Base-by-base conservation (phyloP, 352 stramenopile species). In the Phytophthora capsici region DNA sequence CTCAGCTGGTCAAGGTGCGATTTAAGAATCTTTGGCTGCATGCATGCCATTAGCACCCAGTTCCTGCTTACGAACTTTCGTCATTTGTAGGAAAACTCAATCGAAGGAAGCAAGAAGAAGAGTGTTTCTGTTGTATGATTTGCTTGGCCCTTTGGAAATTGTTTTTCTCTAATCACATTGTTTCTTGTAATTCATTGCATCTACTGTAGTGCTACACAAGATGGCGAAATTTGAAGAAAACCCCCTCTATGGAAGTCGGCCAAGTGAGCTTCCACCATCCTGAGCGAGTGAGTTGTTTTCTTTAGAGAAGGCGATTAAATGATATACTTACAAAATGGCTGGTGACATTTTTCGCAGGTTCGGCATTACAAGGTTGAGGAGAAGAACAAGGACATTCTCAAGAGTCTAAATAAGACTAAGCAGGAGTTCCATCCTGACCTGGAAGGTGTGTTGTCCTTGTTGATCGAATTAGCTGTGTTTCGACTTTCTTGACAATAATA, bases 151-250 rank as follows among this genome's bases (percentile, higher is more conserved):
- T 28, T 28, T 28, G 25, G n/a, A n/a, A 28, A 28, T 28, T 28
- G 25, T 28, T 28, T 6, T 8, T 6, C 4, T 8, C 25, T 28
- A 8, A 28, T 28, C 14, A 28, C 32, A 12, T 51, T 20, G 44
- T 44, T 52, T 8, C 17, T 44, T 50, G 4, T 12, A 1, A 6
- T 7, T 25, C 44, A 32, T 47, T 57, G 8, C 26, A 9, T 1
- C 6, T 3, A 50, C n/a, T n/a, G n/a, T 17, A 95, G 83, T 88
- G 98, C 7, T 98, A 98, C 72, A 98, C 94, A 17, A 89, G 86
- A 54, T 98, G 91, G 91, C 80, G 86, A 26, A 98, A 98, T 65
- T 57, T 98, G 56, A 91, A 95, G 54, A 98, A 98, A 68, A 89
- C 84, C 1, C 60, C 71, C 36, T 79, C 77, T 22, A 98, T 98